Evolutionary conservation across 306 rosid genomes (phyloP).

Genomic region (Mimosa pudica): DNA sequence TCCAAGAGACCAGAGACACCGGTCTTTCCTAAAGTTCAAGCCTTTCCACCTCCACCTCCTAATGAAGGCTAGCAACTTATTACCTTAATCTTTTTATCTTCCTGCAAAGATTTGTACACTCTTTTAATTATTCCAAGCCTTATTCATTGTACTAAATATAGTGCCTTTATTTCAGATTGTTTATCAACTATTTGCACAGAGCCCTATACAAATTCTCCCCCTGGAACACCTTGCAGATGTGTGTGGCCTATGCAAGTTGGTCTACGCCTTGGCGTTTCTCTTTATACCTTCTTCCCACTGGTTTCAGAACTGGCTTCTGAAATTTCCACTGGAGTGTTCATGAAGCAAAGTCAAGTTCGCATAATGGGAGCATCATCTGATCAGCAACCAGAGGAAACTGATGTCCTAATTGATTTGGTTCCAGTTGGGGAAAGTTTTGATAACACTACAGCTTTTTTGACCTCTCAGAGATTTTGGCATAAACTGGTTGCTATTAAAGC

Average conservation of each 20-base stretch:
- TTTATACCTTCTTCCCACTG: constrained; percentile 94
- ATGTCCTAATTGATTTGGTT: constrained; percentile 73
- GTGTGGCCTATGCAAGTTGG: constrained; percentile 89
- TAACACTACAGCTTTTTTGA: constrained; percentile 80
- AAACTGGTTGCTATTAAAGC: constrained; percentile 70
- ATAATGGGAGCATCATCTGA: constrained; percentile 86
- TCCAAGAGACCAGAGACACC: constrained; percentile 55
- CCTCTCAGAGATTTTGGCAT: constrained; percentile 83
- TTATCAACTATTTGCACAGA: constrained; percentile 61
- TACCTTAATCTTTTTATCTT: constrained; percentile 20
- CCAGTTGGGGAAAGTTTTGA: constrained; percentile 85
- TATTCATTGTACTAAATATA: constrained; percentile 35
- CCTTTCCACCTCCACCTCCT: constrained; percentile 96
- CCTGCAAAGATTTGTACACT: constrained; percentile 13
- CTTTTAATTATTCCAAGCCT: constrained; percentile 10
- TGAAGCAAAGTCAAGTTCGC: constrained; percentile 92
- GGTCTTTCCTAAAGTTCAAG: constrained; percentile 52
- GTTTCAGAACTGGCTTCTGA: constrained; percentile 91
- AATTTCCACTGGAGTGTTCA: constrained; percentile 70
- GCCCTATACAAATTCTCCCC: constrained; percentile 84
- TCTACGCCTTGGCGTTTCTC: constrained; percentile 71
- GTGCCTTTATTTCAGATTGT: constrained; percentile 63
- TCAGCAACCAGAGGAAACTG: constrained; percentile 75
- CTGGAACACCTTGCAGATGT: constrained; percentile 89
- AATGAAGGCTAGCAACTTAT: constrained; percentile 65